Evolutionary conservation across 2,329 filamentous ascomycete species (phyloP), one percentile per base, ranked within the genome.

Genomic region (Trichoderma arundinaceum): DNA sequence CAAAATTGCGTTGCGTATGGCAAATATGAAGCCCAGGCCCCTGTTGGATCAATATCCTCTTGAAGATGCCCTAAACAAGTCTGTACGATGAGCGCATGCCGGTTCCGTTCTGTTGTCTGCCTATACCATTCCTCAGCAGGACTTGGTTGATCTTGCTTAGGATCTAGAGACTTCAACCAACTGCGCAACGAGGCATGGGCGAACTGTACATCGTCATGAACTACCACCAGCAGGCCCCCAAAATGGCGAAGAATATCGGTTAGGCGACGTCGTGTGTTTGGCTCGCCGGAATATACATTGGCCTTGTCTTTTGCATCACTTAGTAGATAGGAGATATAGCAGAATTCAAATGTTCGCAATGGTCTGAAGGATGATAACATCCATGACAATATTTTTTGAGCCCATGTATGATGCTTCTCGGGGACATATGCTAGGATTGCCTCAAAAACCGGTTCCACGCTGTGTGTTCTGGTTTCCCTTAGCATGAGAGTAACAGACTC

Each of bases 1-100:
- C 58, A 43, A 17, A 61, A 61, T 17, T 61, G 46, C 3, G 44
- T 61, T 52, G 22, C 58, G 8, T 61, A 61, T 6, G 58, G 46
- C 1, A 61, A 44, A 8, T 59, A 41, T 15, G 43, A n/a, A 2
- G 10, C n/a, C 56, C 56, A 59, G 41, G 33, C 15, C 0, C 3
- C 41, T 7, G 56, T 3, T 7, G 9, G 41, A 49, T 59, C 22
- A 22, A 28, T 59, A 3, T 2, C 2, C 9, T 49, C 43, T 0
- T 1, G 28, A 0, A 59, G 17, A 49, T 59, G 43, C 0, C n/a
- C 32, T 39, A 59, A 46, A 49, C 56, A 59, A 17, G 43, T 28
- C 13, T 59, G 28, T 0, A 59, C 7, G 13, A 59, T 49, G 6
- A 32, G 32, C 15, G 5, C 12, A 4, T 59, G 56, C 3, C 43